Base-by-base conservation (phyloP, 495 filamentous ascomycete species). In the Aspergillus baeticus region DNA sequence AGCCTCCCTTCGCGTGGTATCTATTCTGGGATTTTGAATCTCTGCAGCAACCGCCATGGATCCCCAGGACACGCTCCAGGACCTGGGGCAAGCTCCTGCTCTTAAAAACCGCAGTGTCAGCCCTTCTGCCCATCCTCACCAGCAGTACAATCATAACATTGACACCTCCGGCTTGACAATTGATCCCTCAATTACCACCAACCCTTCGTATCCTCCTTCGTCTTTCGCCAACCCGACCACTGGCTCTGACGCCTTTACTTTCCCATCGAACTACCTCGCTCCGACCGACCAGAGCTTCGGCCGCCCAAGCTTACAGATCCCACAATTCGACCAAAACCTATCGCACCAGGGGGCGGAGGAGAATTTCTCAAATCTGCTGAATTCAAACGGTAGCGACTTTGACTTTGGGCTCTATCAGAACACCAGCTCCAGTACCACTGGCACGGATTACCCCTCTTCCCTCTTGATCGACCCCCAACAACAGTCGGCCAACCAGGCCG, bases 391-490 rank as follows among this genome's bases (percentile, higher is more conserved):
- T 2, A 50, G 61, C 31, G 69, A 75, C 41, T 65, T 76, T 49
- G 74, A 77, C 53, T 77, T 74, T 58, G 61, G 71, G 21, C 63
- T 71, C 51, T 77, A 77, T 50, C 64, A 69, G 39, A 69, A 68
- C 44, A 63, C 66, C 46, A 71, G 66, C 49, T 64, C 68, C 18
- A 67, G 70, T 39, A 70, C 63, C n/a, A 58, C 63, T 31, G 62
- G 62, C 10, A 55, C 73, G 17, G 68, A 71, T 18, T 70, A 73
- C 54, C 69, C 72, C 53, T 70, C 75, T 45, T 71, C 73, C 18
- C 58, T 72, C 22, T 54, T 81, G 60, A 59, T 81, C 20, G 77
- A 81, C 54, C 72, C 76, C n/a, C 75, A 67, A 34, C 60, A 67
- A 10, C 74, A 78, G 59, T 63, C 73, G 5, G 60, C 63, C 51